phyloP scores from a whole-genome alignment of 495 filamentous ascomycete genomes.

The Penicillium steckii region DNA sequence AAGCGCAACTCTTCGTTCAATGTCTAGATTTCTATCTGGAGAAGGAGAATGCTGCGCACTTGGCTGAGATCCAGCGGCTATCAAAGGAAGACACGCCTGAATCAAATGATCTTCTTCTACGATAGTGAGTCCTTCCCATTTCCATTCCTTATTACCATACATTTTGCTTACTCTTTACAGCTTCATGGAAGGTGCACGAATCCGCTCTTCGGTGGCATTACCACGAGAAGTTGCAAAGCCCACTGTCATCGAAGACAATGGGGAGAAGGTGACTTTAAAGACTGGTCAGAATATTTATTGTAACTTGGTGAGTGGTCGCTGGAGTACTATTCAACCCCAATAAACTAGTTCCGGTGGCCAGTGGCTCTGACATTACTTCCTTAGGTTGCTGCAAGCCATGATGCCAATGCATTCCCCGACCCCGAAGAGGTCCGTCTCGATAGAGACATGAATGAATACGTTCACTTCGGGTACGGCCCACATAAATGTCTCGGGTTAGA shows the following conservation, averaged over 20 bases:
- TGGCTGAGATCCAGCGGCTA: conserved; percentile 56
- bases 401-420: conserved; percentile 62
- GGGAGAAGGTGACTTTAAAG: conserved; percentile 42
- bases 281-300: conserved; percentile 47
- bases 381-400: conserved; percentile 50
- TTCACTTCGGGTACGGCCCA: conserved; percentile 61
- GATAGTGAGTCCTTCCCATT: conserved; percentile 38
- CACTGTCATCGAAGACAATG: conserved; percentile 40
- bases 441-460: conserved; percentile 61
- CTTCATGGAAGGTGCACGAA: conserved; percentile 61
- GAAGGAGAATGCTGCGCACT: conserved; percentile 46
- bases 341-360: too few relatives aligned
- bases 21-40: conserved; percentile 76
- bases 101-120: conserved; percentile 44
- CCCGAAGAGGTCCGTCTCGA: conserved; percentile 61
- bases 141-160: not conserved
- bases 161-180: conserved; percentile 25
- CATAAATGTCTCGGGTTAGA: conserved; percentile 58
- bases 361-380: not conserved
- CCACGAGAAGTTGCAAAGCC: conserved; percentile 46
- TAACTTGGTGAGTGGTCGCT: conserved; percentile 45
- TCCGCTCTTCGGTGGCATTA: conserved; percentile 54
- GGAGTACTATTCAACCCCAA: not conserved
- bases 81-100: conserved; percentile 45
- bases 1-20: conserved; percentile 70